Percentiles rank a stretch among this genome's conserved stretches.
phyloP scores from a whole-genome alignment of 441 rosid species.

The Pelargonium fulgidum region DNA sequence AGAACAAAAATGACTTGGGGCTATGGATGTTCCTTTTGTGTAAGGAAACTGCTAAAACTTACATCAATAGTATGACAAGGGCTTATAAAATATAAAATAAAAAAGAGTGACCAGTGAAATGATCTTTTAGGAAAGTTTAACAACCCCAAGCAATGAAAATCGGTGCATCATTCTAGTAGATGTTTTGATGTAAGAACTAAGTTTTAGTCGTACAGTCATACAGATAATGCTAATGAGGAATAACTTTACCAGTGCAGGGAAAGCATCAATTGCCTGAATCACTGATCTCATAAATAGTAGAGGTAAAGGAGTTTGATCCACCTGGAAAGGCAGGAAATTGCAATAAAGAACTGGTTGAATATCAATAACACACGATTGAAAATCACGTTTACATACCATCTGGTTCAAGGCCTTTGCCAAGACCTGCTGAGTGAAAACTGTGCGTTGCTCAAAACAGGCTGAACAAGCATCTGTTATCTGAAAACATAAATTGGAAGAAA shows the following conservation, averaged over 20 bases:
- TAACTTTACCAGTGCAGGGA: slow-evolving; percentile 72
- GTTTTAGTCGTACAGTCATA: background rate
- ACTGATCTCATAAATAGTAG: slow-evolving; percentile 98
- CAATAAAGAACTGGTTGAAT: slow-evolving; percentile 9
- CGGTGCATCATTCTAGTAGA: background rate
- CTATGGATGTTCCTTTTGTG: background rate
- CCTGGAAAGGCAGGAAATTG: slow-evolving; percentile 48
- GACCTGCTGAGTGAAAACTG: slow-evolving; percentile 96
- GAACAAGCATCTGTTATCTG: slow-evolving; percentile 95
- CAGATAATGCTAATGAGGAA: slow-evolving; percentile 7
- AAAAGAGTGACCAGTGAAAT: too few relatives aligned
- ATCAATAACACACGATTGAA: slow-evolving; percentile 10
- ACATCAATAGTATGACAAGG: background rate
- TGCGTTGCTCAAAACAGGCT: slow-evolving; percentile 97
- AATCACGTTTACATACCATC: slow-evolving; percentile 50
- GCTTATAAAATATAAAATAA: too few relatives aligned
- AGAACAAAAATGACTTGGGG: background rate
- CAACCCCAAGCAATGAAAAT: background rate
- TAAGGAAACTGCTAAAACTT: background rate
- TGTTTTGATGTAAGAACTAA: background rate
- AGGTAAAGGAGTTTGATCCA: slow-evolving; percentile 85
- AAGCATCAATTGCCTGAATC: slow-evolving; percentile 94
- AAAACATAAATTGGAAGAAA: slow-evolving; percentile 17
- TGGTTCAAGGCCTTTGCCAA: slow-evolving; percentile 93
- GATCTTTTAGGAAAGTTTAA: background rate